Base-by-base conservation (phyloP, 2,329 filamentous ascomycete species). In the Cordyceps farinosa region DNA sequence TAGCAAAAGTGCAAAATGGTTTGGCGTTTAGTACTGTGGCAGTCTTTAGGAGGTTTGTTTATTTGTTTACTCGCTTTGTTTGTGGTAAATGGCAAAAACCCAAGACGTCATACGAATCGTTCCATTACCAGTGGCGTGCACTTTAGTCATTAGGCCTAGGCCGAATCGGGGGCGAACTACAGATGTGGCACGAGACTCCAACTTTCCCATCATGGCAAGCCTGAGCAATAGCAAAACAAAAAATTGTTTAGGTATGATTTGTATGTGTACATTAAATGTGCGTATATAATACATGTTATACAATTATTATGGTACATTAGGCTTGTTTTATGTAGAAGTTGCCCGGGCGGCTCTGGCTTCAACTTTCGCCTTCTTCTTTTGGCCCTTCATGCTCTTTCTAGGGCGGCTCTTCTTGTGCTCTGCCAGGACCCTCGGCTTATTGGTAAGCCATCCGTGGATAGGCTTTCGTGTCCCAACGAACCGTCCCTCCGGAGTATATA, bases 401-500 rank as follows among this genome's bases (percentile, higher is more conserved):
- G 89, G 90, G 64, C 90, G 79, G 17, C 73, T 77, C 68, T 77
- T 82, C 70, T 77, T 79, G 63, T 82, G 79, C 63, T 80, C 76
- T 29, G 76, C 75, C 30, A 78, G 75, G n/a, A 79, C 75, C 15
- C 77, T 78, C 34, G 84, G 84, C 72, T 85, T 86, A 67, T 83
- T 84, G 59, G 88, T 73, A 64, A 88, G 64, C 84, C 87, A 92
- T 7, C 86, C 90, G 69, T 89, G 87, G 80, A 96, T 87, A 1
- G 90, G 89, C 67, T 73, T 74, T 42, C 91, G 81, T 10, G 79
- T 77, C 1, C 83, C 88, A 36, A 98, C 80, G 69, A 90, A 95
- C 69, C 86, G 87, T n/a, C 95, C 95, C 64, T 92, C 83, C 0
- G 95, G 95, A 34, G 85, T 90, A 70, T 90, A 97, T 0, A 98